Evolutionary conservation across 2,329 filamentous ascomycete genomes (phyloP).

Genomic region (Talaromyces piceae): DNA sequence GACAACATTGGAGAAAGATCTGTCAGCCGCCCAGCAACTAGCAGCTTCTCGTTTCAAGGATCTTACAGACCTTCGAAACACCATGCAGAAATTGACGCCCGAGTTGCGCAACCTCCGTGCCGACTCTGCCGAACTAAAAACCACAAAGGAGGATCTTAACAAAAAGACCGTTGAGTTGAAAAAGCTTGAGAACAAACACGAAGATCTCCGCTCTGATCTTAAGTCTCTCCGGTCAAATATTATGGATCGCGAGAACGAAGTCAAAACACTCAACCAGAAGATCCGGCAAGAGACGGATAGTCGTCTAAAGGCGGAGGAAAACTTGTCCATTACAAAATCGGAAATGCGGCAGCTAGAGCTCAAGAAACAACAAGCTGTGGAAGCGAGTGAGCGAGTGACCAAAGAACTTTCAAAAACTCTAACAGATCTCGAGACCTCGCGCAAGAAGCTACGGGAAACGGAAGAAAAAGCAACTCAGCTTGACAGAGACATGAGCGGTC

Average conservation of each 20-base stretch:
- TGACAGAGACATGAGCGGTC: constrained; percentile 56
- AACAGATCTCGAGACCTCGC: constrained; percentile 56
- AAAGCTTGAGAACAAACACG: constrained; percentile 72
- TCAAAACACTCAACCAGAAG: constrained; percentile 71
- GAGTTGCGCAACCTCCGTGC: constrained; percentile 72
- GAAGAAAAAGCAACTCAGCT: constrained; percentile 67
- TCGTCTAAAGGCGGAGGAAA: constrained; percentile 69
- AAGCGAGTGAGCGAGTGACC: constrained; percentile 62
- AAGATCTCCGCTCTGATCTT: constrained; percentile 70
- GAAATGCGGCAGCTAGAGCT: constrained; percentile 71
- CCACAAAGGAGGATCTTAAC: constrained; percentile 65
- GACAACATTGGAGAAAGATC: constrained; percentile 66
- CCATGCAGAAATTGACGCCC: constrained; percentile 76
- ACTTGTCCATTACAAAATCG: constrained; percentile 63
- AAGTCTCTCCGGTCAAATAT: constrained; percentile 61
- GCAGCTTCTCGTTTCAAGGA: constrained; percentile 86
- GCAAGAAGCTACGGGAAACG: constrained; percentile 58
- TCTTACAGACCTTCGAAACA: constrained; percentile 67
- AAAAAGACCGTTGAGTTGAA: constrained; percentile 58
- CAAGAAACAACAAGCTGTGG: constrained; percentile 69
- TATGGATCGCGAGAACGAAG: constrained; percentile 67
- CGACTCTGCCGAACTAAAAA: constrained; percentile 68
- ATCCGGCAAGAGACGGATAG: constrained; percentile 65
- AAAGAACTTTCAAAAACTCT: constrained; percentile 65
- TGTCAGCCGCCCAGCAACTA: constrained; percentile 77